These are phyloP conservation scores for Boletus sp. DNA, from an alignment of 1,284 basidiomycete species.

Conservation along the genomic window DNA sequence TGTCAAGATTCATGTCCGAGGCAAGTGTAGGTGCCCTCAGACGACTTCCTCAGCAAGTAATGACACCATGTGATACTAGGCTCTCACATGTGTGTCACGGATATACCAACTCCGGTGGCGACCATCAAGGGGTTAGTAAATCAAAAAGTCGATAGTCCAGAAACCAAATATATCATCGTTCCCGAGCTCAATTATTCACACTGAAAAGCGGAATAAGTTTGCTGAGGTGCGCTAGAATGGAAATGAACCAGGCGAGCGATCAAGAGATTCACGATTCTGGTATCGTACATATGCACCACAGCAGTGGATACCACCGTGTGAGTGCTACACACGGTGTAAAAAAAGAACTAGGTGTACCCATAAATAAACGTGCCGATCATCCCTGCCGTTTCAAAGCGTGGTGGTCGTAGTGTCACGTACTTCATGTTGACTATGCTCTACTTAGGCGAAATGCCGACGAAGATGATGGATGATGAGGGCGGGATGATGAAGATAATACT, in stretches of 20 bases:
- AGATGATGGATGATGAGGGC: neutral
- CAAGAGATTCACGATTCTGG: neutral
- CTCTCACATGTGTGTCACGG: neutral
- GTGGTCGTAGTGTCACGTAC: neutral
- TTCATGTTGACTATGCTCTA: too few species aligned
- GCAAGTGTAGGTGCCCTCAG: neutral
- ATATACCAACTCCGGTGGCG: neutral
- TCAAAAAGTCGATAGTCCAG: neutral
- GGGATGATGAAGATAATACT: neutral
- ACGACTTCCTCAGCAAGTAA: neutral
- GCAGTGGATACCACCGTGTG: too few species aligned
- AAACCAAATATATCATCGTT: neutral
- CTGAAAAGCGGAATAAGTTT: neutral
- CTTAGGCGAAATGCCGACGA: neutral
- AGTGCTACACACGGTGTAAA: neutral
- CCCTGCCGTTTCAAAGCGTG: too few species aligned
- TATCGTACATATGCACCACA: neutral
- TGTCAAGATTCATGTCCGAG: too few species aligned
- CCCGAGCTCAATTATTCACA: neutral
- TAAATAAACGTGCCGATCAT: too few species aligned
- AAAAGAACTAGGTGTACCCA: too few species aligned
- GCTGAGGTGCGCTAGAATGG: neutral
- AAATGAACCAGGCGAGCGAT: too few species aligned
- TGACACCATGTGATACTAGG: neutral
- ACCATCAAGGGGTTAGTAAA: neutral